Evolutionary conservation across 2,329 filamentous ascomycete species (phyloP).

Genomic region (Fusarium sp.): DNA sequence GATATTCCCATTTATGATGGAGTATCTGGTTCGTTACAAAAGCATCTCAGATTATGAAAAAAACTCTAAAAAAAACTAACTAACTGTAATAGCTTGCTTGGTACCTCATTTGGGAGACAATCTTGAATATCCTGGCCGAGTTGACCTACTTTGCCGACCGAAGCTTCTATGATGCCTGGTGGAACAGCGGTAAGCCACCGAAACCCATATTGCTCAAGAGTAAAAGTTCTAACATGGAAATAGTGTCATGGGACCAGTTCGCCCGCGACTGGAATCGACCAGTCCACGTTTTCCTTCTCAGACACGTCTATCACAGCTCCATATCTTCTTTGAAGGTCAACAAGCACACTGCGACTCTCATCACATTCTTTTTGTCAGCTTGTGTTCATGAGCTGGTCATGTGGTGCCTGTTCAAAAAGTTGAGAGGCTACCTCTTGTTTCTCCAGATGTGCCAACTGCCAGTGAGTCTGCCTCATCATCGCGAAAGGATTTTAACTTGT

Average conservation of each 20-base stretch:
- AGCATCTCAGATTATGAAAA: background rate
- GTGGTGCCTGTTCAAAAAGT: conserved; percentile 84
- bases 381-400: conserved; percentile 82
- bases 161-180: conserved; percentile 76
- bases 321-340: conserved; percentile 80
- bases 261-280: conserved; percentile 83
- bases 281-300: conserved; percentile 81
- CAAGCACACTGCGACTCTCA: conserved; percentile 77
- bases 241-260: conserved; percentile 79
- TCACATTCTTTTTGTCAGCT: conserved; percentile 80
- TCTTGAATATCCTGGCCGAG: conserved; percentile 81
- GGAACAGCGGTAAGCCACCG: conserved; percentile 64
- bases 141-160: conserved; percentile 82
- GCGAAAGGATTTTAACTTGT: background rate
- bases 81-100: conserved; percentile 66
- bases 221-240: conserved; percentile 2
- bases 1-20: conserved; percentile 82
- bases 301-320: conserved; percentile 83
- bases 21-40: conserved; percentile 67
- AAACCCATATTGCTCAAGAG: background rate
- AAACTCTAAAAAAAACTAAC: background rate
- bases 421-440: conserved; percentile 79
- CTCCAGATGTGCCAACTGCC: conserved; percentile 82
- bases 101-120: conserved; percentile 85
- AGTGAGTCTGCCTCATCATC: conserved; percentile 48